These are phyloP conservation scores for Cenchrus americanus DNA, from an alignment of 176 grass and related monocot species.

Conservation along the genomic window DNA sequence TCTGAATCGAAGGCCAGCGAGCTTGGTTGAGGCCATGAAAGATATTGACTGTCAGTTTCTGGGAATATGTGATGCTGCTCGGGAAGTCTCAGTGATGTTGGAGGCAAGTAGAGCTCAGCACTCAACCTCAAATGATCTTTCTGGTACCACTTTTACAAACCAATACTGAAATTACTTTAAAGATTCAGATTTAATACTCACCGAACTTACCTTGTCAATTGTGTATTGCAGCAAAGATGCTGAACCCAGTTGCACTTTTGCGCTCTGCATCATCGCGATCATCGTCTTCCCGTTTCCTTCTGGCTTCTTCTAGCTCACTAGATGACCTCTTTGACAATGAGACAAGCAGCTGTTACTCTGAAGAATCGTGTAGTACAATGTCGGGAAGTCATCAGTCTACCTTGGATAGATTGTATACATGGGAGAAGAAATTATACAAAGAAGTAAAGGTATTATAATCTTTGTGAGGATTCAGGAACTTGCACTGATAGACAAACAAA, in stretches of 20 bases:
- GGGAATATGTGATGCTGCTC: constrained; percentile 75
- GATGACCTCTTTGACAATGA: constrained; percentile 87
- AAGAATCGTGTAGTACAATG: constrained; percentile 72
- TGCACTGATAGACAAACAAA: constrained; percentile 5
- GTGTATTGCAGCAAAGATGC: constrained; percentile 65
- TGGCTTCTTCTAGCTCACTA: constrained; percentile 71
- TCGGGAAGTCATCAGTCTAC: constrained; percentile 91
- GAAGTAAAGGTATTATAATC: constrained; percentile 93
- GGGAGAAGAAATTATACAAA: constrained; percentile 97
- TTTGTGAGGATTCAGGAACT: constrained; percentile 20
- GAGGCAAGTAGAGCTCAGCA: constrained; percentile 85
- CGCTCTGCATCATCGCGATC: constrained; percentile 79
- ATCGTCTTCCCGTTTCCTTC: constrained; percentile 75
- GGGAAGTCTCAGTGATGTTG: constrained; percentile 89
- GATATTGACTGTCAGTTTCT: constrained; percentile 82
- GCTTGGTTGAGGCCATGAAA: constrained; percentile 78
- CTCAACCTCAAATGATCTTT: constrained; percentile 76
- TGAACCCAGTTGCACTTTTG: constrained; percentile 81
- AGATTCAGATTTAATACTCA: constrained; percentile 35
- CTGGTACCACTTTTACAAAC: constrained; percentile 70
- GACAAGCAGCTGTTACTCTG: constrained; percentile 72
- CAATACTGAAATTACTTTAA: constrained; percentile 38
- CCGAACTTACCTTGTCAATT: constrained; percentile 36
- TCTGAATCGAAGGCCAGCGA: constrained; percentile 73
- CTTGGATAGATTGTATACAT: constrained; percentile 88